phyloP scores from a whole-genome alignment of 139 green algal genomes.

The Limnomonas spitsbergensis region DNA sequence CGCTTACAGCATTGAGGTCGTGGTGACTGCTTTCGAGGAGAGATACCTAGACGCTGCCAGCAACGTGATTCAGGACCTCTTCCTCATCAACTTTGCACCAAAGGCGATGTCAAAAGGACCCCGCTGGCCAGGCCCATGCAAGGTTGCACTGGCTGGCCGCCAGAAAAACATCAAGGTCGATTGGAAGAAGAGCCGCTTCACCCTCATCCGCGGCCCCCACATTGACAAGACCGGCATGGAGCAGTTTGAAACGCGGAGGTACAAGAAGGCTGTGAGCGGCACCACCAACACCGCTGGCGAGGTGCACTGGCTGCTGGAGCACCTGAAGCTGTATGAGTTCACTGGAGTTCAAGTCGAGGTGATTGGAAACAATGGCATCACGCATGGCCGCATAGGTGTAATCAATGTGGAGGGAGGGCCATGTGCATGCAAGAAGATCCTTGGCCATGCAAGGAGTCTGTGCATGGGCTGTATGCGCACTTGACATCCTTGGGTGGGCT shows the following conservation, averaged over 20 bases:
- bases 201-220: conserved; percentile 27
- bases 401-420: too few relatives aligned
- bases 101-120: conserved; percentile 15
- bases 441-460: too few relatives aligned
- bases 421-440: too few relatives aligned
- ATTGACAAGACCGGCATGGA: conserved; percentile 49
- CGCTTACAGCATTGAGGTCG: conserved; percentile 17
- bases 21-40: conserved; percentile 35
- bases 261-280: conserved; percentile 24
- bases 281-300: conserved; percentile 30
- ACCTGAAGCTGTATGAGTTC: conserved; percentile 45
- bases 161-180: not conserved
- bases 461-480: too few relatives aligned
- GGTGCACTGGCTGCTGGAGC: conserved; percentile 37
- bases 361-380: conserved; percentile 16
- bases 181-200: conserved; percentile 24
- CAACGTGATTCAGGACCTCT: conserved; percentile 31
- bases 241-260: conserved; percentile 44
- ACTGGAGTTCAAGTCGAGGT: conserved; percentile 33
- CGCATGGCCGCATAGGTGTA: not conserved
- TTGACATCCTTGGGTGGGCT: too few relatives aligned
- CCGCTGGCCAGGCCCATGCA: not conserved
- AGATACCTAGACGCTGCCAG: conserved; percentile 35
- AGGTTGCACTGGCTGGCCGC: not conserved
- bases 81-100: conserved; percentile 36